phyloP scores from a whole-genome alignment of 1,284 basidiomycete genomes.

The Flammula alnicola region DNA sequence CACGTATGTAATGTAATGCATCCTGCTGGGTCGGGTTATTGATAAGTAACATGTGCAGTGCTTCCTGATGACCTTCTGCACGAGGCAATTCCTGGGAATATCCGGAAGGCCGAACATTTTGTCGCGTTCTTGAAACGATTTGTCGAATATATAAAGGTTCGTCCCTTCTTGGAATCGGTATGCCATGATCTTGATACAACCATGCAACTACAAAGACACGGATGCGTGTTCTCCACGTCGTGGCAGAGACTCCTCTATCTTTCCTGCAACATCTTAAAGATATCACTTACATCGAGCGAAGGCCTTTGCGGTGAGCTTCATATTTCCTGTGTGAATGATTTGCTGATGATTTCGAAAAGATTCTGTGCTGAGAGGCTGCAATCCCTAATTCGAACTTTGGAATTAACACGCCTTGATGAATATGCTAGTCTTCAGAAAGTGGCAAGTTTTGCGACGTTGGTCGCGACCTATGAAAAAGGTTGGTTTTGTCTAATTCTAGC shows the following conservation, averaged over 20 bases:
- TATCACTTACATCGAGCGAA: conserved; percentile 97
- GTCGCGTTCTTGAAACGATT: conserved; percentile 98
- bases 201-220: conserved; percentile 66
- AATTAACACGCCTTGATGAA: conserved; percentile 92
- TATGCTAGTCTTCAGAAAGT: conserved; percentile 93
- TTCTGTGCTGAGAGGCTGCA: conserved; percentile 97
- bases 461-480: conserved; percentile 99
- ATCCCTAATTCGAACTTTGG: conserved; percentile 92
- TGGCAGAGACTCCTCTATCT: conserved; percentile 98
- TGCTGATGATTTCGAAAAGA: conserved; percentile 43
- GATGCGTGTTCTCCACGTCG: conserved; percentile 98
- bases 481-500: conserved; percentile 4
- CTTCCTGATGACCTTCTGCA: conserved; percentile 94
- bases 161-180: conserved; percentile 15
- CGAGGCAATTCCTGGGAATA: conserved; percentile 98
- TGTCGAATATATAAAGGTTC: conserved; percentile 96
- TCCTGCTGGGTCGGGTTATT: conserved; percentile 10
- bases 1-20: conserved; percentile 52
- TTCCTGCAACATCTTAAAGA: conserved; percentile 99
- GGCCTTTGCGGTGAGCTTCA: conserved; percentile 82
- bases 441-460: conserved; percentile 94
- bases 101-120: conserved; percentile 98
- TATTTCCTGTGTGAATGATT: not conserved
- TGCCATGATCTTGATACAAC: not conserved
- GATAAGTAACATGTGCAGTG: conserved; percentile 50